phyloP scores from a whole-genome alignment of 2,329 filamentous ascomycete species.

The Albophoma yamanashiensis region DNA sequence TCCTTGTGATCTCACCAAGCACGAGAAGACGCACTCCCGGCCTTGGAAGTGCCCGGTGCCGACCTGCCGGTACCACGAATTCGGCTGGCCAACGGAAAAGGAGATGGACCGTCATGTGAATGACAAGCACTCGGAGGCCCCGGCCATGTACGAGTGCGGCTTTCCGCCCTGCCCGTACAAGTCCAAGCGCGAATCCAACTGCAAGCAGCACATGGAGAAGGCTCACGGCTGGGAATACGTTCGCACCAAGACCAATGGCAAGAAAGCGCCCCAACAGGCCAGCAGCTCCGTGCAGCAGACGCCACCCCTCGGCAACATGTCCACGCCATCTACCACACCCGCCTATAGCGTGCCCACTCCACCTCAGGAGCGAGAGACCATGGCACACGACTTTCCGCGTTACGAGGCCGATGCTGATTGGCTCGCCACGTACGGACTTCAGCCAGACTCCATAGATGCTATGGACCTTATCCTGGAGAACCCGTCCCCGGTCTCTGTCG shows the following conservation, averaged over 20 bases:
- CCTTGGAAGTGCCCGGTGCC: constrained; percentile 84
- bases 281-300: constrained; percentile 39
- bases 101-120: constrained; percentile 93
- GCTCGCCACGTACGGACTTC: constrained; percentile 19
- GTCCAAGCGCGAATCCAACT: constrained; percentile 92
- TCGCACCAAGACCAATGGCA: constrained; percentile 85
- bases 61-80: constrained; percentile 80
- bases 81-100: constrained; percentile 96
- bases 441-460: constrained; percentile 24
- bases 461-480: constrained; percentile 29
- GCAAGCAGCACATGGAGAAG: constrained; percentile 99
- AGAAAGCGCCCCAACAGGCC: constrained; percentile 37
- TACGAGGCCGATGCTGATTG: constrained; percentile 39
- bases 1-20: constrained; percentile 95
- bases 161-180: constrained; percentile 83
- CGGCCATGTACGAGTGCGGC: constrained; percentile 72
- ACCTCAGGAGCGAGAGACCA: constrained; percentile 32
- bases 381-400: constrained; percentile 34
- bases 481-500: constrained; percentile 25
- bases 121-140: constrained; percentile 80
- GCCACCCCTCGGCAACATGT: constrained; percentile 50
- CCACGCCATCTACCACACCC: constrained; percentile 48
- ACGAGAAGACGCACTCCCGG: constrained; percentile 94
- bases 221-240: constrained; percentile 85
- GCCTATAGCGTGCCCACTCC: constrained; percentile 45